Evolutionary conservation across 2,329 filamentous ascomycete species (phyloP), one percentile per base, ranked within the genome.

Genomic region (Pseudogymnoascus sp.): DNA sequence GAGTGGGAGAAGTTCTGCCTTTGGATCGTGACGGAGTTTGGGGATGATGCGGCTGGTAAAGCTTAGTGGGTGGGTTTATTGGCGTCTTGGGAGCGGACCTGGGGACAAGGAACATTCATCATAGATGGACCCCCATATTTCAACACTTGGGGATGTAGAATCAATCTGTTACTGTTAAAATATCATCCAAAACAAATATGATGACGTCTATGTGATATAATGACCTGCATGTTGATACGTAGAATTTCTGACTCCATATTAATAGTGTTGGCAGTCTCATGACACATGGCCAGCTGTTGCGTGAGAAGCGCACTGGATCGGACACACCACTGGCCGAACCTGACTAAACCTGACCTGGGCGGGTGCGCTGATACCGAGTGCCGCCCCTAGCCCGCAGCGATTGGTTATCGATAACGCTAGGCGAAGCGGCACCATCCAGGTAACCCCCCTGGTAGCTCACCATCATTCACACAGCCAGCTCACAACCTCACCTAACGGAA

Each of bases 1-100:
- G 84, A 90, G 68, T 97, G 92, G 85, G 93, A 97, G 78, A 82
- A 84, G 71, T 97, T 94, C 73, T 97, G 92, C 72, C 81, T 91
- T 62, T 97, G 92, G 92, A 81, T 97, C 50, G 88, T 96, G 8
- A 80, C 86, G 38, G 90, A 96, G 76, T 96, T 83, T 77, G 83
- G 71, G 40, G 78, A 81, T 66, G 79, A 70, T 56, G 28, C 28
- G 28, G 50, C n/a, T 35, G 28, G 50, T 35, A 56, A 56, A 16
- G 50, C 28, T 56, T 56, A 56, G 28, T 56, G 10, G n/a, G 50
- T 33, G 50, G 50, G 50, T 56, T 56, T 56, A 16, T 28, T 35
- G 50, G 50, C 50, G 50, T 56, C n/a, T 21, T 33, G 50, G 28
- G 50, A 56, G 28, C 50, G 50, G 11, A 5, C 23, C 12, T 33